phyloP scores from a whole-genome alignment of 2,329 filamentous ascomycete species.

The Phoma sp. region DNA sequence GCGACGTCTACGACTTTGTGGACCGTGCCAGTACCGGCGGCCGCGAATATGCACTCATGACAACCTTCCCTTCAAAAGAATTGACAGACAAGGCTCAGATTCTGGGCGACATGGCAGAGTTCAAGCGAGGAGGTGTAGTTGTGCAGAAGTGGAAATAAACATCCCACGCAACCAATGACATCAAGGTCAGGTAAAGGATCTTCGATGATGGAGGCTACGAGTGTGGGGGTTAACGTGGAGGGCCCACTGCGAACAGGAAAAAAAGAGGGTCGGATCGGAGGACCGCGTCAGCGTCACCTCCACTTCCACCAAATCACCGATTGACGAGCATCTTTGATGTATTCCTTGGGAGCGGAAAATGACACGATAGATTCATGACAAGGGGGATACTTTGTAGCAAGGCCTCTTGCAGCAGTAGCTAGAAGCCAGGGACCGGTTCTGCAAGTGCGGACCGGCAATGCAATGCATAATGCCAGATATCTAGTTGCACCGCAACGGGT shows the following conservation, averaged over 20 bases:
- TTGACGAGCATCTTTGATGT: background rate
- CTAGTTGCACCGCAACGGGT: constrained; percentile 15
- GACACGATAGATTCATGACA: background rate
- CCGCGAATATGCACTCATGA: constrained; percentile 77
- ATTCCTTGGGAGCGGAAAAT: background rate
- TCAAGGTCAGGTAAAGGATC: background rate
- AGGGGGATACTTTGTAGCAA: constrained; percentile 1
- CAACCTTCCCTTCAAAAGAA: constrained; percentile 84
- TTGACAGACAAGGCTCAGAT: constrained; percentile 69
- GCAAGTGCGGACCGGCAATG: background rate
- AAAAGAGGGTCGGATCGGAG: constrained; percentile 11
- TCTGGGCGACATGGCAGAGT: constrained; percentile 57
- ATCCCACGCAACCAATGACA: background rate
- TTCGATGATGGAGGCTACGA: background rate
- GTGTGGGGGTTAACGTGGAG: constrained; percentile 4
- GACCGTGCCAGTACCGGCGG: constrained; percentile 67
- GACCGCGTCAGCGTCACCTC: constrained; percentile 14
- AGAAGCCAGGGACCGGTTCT: background rate
- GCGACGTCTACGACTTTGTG: constrained; percentile 79
- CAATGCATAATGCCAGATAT: constrained; percentile 9
- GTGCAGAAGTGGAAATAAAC: constrained; percentile 62
- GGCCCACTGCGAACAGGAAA: constrained; percentile 5
- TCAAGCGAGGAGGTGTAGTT: constrained; percentile 62
- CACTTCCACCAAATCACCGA: constrained; percentile 2
- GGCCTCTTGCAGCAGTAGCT: background rate